Conservation (phyloP, 2,329 filamentous ascomycete species). For the Pestalotiopsis sp. region DNA sequence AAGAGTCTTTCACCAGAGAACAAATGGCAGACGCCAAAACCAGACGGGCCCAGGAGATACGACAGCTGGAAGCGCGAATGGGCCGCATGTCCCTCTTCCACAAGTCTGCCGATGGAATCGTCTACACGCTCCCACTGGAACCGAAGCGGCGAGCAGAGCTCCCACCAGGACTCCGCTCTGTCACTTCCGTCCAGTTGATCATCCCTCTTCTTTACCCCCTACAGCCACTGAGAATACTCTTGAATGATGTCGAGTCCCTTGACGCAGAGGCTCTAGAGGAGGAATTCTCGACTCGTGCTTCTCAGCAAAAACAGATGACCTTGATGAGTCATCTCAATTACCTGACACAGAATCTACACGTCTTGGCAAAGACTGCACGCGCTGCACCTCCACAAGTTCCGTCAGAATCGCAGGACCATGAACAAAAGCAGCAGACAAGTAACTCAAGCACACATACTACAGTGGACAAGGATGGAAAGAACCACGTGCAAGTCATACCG, state of each 20-base stretch:
- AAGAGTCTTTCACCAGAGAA: slow-evolving; percentile 56
- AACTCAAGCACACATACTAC: slow-evolving; percentile 19
- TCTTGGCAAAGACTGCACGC: slow-evolving; percentile 60
- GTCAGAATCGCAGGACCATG: slow-evolving; percentile 10
- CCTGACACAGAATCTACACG: slow-evolving; percentile 70
- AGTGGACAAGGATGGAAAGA: slow-evolving; percentile 47
- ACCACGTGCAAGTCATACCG: slow-evolving; percentile 72
- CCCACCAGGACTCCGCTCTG: slow-evolving; percentile 59
- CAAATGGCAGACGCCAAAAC: slow-evolving; percentile 65
- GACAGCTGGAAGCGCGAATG: slow-evolving; percentile 77
- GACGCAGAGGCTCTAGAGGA: slow-evolving; percentile 67
- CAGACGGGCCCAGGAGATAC: slow-evolving; percentile 65
- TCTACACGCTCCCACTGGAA: slow-evolving; percentile 72
- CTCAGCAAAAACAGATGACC: slow-evolving; percentile 59
- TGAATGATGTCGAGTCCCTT: slow-evolving; percentile 63
- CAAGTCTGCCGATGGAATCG: slow-evolving; percentile 69
- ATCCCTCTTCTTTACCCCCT: slow-evolving; percentile 75
- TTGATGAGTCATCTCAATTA: slow-evolving; percentile 78
- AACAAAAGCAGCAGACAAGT: slow-evolving; percentile 14
- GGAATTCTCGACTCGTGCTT: slow-evolving; percentile 63
- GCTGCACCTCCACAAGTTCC: slow-evolving; percentile 19
- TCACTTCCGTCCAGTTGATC: slow-evolving; percentile 68
- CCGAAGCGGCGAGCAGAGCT: slow-evolving; percentile 63
- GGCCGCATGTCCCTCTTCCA: slow-evolving; percentile 67
- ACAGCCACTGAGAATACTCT: slow-evolving; percentile 64